Base-by-base conservation (phyloP, 306 rosid species). In the Cucurbita pepo region DNA sequence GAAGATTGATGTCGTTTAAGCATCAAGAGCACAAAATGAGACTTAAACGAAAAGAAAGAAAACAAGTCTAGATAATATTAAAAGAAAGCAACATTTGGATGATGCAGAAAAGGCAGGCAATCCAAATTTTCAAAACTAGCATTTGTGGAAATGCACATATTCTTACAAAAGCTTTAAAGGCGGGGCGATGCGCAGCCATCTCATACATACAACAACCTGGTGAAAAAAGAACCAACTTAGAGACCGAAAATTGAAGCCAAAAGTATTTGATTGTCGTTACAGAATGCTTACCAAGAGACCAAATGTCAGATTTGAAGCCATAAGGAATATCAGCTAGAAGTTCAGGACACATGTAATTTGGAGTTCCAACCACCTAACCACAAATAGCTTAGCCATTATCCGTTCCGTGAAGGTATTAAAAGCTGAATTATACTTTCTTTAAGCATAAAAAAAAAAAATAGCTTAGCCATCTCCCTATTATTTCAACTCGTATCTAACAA, bases 311-410 rank as follows among this genome's bases (percentile, higher is more conserved):
- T 82, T 95, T 95, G 82, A 95, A 95, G 78, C 99, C 99, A 71
- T 95, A 95, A 12, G 99, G 99, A 81, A 95, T 95, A 82, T 95
- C 99, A 5, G 99, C 97, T 75, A 95, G 95, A 71, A 95, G 91
- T 86, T 95, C 99, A 69, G 99, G 99, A 83, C 99, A 95, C 99
- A 95, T 95, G 80, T 95, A 95, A 82, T 95, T 95, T 38, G 99
- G 99, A 81, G 99, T 95, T 81, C 99, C 99, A 10, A 95, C 99
- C 47, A 95, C 99, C 99, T 95, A 86, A 64, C 54, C 19, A 76
- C 38, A 56, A 37, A 67, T 30, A 30, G 34, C 34, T 30, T 30
- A 30, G 34, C 34, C 34, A 30, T 30, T 30, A 30, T 30, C 2
- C 1, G 47, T 37, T 61, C 25, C 14, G 47, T 61, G 45, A 61